These are phyloP conservation scores for Lactarius deliciosus DNA, from an alignment of 768 basidiomycete species.

Conservation along the genomic window DNA sequence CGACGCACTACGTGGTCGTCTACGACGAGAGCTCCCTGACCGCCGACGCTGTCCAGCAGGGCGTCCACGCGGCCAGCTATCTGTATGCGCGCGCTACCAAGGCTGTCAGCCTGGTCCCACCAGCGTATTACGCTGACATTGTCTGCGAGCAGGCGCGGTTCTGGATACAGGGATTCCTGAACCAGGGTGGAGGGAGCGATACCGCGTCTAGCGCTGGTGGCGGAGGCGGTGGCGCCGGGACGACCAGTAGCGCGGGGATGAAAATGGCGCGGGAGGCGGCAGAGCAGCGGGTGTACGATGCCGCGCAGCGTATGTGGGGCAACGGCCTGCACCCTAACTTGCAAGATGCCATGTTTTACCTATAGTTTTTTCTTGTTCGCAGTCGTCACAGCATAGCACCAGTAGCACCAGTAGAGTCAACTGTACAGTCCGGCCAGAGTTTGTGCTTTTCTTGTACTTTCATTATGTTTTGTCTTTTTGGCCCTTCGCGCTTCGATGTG, in stretches of 20 bases:
- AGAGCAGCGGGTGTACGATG: conserved; percentile 38
- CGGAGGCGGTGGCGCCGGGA: conserved; percentile 36
- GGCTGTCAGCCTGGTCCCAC: conserved; percentile 76
- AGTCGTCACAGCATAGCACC: neutral
- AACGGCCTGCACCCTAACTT: conserved; percentile 51
- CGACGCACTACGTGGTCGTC: conserved; percentile 78
- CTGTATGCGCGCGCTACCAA: conserved; percentile 82
- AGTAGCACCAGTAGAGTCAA: neutral
- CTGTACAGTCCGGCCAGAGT: neutral
- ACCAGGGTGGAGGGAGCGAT: conserved; percentile 38
- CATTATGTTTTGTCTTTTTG: neutral
- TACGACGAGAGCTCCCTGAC: conserved; percentile 73
- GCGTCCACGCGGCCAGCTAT: conserved; percentile 67
- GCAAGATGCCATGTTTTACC: conserved; percentile 72
- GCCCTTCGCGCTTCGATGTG: neutral
- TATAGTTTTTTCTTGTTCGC: conserved; percentile 39
- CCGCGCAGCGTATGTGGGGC: conserved; percentile 43
- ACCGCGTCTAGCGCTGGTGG: conserved; percentile 24
- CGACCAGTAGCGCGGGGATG: conserved; percentile 31
- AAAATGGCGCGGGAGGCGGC: conserved; percentile 37
- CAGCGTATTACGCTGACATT: conserved; percentile 80
- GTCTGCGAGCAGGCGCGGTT: conserved; percentile 79
- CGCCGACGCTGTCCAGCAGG: conserved; percentile 72
- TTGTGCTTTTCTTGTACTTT: conserved; percentile 1
- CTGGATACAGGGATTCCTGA: conserved; percentile 73